Conservation (phyloP, 2,329 filamentous ascomycete species). For the Truncatella angustata region DNA sequence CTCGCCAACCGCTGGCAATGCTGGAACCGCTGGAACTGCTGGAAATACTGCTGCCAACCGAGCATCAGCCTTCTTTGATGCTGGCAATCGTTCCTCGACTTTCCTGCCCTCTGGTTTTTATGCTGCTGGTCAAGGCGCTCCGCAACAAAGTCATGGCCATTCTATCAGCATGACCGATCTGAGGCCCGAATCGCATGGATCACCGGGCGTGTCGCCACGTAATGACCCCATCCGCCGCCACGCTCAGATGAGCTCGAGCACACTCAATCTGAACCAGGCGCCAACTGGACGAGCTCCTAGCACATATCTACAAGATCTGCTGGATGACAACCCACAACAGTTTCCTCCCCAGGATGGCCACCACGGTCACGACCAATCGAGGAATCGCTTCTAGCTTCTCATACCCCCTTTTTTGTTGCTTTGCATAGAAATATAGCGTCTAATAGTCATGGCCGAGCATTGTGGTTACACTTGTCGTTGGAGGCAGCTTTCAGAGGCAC, state of each 20-base stretch:
- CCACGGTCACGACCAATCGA: constrained; percentile 24
- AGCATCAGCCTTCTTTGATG: too few relatives aligned
- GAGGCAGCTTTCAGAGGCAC: neutral
- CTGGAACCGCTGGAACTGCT: too few relatives aligned
- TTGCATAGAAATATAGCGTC: neutral
- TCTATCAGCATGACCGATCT: constrained; percentile 62
- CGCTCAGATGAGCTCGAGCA: constrained; percentile 55
- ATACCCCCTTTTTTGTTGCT: neutral
- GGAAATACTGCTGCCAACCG: too few relatives aligned
- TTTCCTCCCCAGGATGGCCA: constrained; percentile 40
- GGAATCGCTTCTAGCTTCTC: constrained; percentile 15
- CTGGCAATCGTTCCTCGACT: constrained; percentile 66
- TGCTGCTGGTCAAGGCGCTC: constrained; percentile 61
- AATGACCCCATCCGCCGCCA: constrained; percentile 32
- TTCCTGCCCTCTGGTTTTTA: constrained; percentile 94
- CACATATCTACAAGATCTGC: constrained; percentile 85
- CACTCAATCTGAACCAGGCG: constrained; percentile 63
- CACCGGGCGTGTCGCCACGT: constrained; percentile 53
- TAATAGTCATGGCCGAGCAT: neutral
- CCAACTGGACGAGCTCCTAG: constrained; percentile 76
- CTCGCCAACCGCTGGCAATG: constrained; percentile 78
- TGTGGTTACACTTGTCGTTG: too few relatives aligned
- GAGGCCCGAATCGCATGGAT: constrained; percentile 58
- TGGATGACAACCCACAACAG: constrained; percentile 67
- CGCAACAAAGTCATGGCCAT: constrained; percentile 44